A percentile compares a stretch with the other conserved stretches of the same genome.
Evolutionary conservation across 176 grass and related monocot species (phyloP).

Genomic region (barley (Hordeum vulgare)): MorexV3_pseudomolecules_assembly NC_058521.1:146143768-146144267

Average conservation of each 20-base stretch:
- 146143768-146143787: slow-evolving; percentile 37
- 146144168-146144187: slow-evolving; percentile 89
- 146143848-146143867: background rate
- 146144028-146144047: background rate
- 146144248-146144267: slow-evolving; percentile 81
- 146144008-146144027: slow-evolving; percentile 22
- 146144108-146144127: background rate
- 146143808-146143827: slow-evolving; percentile 36
- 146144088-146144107: too few species aligned
- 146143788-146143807: slow-evolving; percentile 64
- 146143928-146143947: slow-evolving; percentile 39
- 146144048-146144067: too few species aligned
- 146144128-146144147: background rate
- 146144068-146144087: too few species aligned
- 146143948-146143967: background rate
- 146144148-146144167: slow-evolving; percentile 21
- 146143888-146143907: slow-evolving; percentile 35
- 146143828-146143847: slow-evolving; percentile 10
- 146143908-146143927: slow-evolving; percentile 43
- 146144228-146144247: slow-evolving; percentile 42
- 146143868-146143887: slow-evolving; percentile 3
- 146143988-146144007: background rate
- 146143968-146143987: slow-evolving; percentile 47
- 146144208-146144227: slow-evolving; percentile 55
- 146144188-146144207: slow-evolving; percentile 51